These are phyloP conservation scores for Pseudogymnoascus sp. DNA, from an alignment of 2,329 filamentous ascomycete species.

Conservation along the genomic window DNA sequence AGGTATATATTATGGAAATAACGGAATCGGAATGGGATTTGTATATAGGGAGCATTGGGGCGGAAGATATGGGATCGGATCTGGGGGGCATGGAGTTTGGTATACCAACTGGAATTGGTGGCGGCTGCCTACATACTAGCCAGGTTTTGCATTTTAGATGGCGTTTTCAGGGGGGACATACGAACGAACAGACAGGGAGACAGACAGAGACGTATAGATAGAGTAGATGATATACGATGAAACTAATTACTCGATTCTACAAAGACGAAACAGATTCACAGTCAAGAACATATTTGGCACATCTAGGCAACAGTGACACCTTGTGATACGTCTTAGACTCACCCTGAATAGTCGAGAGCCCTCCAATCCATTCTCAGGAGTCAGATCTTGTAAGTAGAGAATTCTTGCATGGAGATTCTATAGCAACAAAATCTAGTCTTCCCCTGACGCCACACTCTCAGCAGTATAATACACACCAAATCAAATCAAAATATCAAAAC, in stretches of 20 bases:
- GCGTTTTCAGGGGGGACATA: not conserved
- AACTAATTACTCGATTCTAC: not conserved
- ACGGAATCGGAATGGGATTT: not conserved
- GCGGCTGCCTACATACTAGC: constrained; percentile 1
- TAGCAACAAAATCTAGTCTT: not conserved
- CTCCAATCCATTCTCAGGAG: not conserved
- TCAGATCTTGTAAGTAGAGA: not conserved
- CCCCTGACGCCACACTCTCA: not conserved
- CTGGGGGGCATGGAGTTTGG: not conserved
- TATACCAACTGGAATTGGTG: constrained; percentile 1
- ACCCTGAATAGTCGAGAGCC: not conserved
- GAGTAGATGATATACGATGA: constrained; percentile 1
- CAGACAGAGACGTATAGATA: not conserved
- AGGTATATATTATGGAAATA: not conserved
- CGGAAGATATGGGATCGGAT: not conserved
- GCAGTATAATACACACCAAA: constrained; percentile 3
- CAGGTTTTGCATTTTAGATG: not conserved
- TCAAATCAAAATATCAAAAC: constrained; percentile 3
- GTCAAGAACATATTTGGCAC: not conserved
- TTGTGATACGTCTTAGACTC: not conserved
- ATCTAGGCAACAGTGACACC: not conserved
- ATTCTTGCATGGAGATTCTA: not conserved
- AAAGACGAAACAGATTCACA: not conserved
- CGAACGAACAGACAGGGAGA: not conserved
- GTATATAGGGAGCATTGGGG: not conserved